Base-by-base conservation (phyloP, 140 eudicot genomes). In the Senecio squalidus region DNA sequence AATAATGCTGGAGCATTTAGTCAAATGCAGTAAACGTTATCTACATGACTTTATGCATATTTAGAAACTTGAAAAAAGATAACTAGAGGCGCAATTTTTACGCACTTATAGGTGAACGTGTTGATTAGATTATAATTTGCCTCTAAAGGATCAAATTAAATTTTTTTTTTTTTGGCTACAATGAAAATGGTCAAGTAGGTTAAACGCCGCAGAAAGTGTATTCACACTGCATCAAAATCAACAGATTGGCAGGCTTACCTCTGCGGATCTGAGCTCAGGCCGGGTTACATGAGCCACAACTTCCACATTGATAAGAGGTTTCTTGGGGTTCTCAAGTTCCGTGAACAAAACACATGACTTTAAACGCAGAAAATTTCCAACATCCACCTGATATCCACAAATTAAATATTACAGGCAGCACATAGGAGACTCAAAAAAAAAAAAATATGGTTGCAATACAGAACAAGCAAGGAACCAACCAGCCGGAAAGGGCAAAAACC, bases 241-340 rank as follows among this genome's bases (percentile, higher is more conserved):
- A n/a, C n/a, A n/a, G n/a, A n/a, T n/a, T n/a, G n/a, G n/a, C n/a
- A 59, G 5, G 40, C 75, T 63, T 23, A 84, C 96, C 95, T 91
- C 96, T 44, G 94, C 86, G 44, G 95, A 64, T 65, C 96, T 78
- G 53, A 76, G 76, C 58, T 91, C 98, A 13, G 98, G 98, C 22
- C 94, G 76, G 17, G 84, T 86, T 60, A 91, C 98, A 77, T 86
- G 98, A 62, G 98, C 98, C 15, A 86, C 96, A 28, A 91, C 98
- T 79, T 91, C 98, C 47, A 86, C 88, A 45, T 91, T 91, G 25
- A 91, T 86, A 43, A 86, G 66, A 9, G 98, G 98, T 50, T 58
- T 57, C 15, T 56, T 30, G 4, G 86, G 92, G 69, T 83, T 62
- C 69, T 83, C 94, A 25, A 86, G 96, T 74, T 91, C 92, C 3